Evolutionary conservation across 2,329 filamentous ascomycete genomes (phyloP), one percentile per base, ranked within the genome.

Genomic region (Decorospora gaudefroyi): DNA sequence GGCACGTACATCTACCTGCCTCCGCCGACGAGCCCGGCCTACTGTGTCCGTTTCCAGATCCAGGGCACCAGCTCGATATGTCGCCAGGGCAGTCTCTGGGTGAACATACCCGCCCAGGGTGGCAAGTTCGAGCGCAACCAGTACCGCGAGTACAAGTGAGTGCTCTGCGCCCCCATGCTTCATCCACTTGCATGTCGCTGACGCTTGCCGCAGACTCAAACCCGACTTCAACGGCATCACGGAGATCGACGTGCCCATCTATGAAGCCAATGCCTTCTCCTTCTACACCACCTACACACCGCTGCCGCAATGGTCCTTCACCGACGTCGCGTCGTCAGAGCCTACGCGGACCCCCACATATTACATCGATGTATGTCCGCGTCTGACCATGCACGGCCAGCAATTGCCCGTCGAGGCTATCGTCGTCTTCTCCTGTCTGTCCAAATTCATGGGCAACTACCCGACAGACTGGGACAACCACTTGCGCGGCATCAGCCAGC

Each of bases 381-480:
- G 80, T 19, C 78, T 99, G 56, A 82, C 79, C 8, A 80, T 97
- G 44, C 85, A 89, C 41, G 84, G 85, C 42, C 77, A 83, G 32
- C 81, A 83, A 7, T 73, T 99, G 59, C 91, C 93, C 1, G 78
- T 97, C 59, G 85, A 93, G 57, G 89, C 92, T 1, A 77, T 99
- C 35, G 95, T 90, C 10, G 81, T 96, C 55, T 95, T 96, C 73
- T 97, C 93, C 8, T 80, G 92, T 42, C 88, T 99, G 52, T 96
- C 92, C 67, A 99, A 99, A 73, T 96, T 96, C 74, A 95, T 99
- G 89, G 93, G 93, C 51, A 85, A 86, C 64, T 96, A 93, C 65
- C 90, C 92, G 0, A 78, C 78, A 11, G 88, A 96, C 62, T 99
- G 92, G 91, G 84, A 96, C 67, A 86, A 83, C 37, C 92, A 97